Evolutionary conservation across 257 asterid species (phyloP).

Genomic region (Striga asiatica): DNA sequence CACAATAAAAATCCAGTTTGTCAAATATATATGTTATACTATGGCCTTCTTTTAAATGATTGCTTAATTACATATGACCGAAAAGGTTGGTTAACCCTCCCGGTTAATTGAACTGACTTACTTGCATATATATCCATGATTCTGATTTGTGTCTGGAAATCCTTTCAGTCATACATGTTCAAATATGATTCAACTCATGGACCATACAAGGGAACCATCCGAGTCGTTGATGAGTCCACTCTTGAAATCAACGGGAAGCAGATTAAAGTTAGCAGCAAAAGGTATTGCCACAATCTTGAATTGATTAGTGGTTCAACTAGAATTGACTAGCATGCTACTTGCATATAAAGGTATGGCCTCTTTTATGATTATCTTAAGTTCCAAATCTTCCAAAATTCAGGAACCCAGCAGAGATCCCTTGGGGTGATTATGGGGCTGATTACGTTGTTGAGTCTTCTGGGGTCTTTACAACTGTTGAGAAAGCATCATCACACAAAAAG

Average conservation of each 20-base stretch:
- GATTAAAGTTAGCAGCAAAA: slow-evolving; percentile 59
- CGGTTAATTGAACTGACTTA: background rate
- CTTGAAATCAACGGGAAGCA: slow-evolving; percentile 91
- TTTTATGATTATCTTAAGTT: slow-evolving; percentile 14
- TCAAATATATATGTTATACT: background rate
- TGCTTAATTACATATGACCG: background rate
- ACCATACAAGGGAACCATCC: slow-evolving; percentile 58
- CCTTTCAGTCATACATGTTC: slow-evolving; percentile 87
- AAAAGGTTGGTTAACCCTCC: background rate
- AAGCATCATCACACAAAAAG: slow-evolving; percentile 85
- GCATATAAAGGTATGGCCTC: background rate
- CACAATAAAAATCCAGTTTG: background rate
- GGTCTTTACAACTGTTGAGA: slow-evolving; percentile 70
- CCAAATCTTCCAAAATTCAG: slow-evolving; percentile 27
- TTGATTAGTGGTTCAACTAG: background rate
- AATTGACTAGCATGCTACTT: background rate
- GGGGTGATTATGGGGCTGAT: slow-evolving; percentile 94
- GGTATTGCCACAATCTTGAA: slow-evolving; percentile 28
- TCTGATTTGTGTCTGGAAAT: slow-evolving; percentile 8
- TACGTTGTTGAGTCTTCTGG: slow-evolving; percentile 95
- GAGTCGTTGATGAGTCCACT: slow-evolving; percentile 68
- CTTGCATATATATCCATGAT: background rate
- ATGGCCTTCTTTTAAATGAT: background rate
- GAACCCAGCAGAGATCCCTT: slow-evolving; percentile 89
- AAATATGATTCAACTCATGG: slow-evolving; percentile 99